These are phyloP conservation scores for Singerocomus inundabilis DNA, from an alignment of 1,284 basidiomycete genomes.

Conservation along the genomic window DNA sequence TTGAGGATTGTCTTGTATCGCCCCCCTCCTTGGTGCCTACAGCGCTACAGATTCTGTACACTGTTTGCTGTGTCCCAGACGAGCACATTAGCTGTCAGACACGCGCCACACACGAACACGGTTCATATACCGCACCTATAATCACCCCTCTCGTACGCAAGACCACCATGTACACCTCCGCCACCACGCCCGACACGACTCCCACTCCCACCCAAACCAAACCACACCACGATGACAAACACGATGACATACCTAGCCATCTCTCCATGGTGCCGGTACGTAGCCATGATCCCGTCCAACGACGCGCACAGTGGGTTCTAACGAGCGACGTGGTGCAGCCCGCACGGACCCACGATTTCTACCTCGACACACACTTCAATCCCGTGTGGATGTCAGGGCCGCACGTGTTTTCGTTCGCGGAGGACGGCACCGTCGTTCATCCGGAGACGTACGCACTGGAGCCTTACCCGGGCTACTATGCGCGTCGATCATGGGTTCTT, in stretches of 20 bases:
- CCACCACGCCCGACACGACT: not conserved
- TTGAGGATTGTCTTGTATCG: not conserved
- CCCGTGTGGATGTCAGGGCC: constrained; percentile 22
- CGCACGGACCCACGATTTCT: constrained; percentile 13
- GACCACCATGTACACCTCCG: not conserved
- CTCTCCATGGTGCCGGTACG: not conserved
- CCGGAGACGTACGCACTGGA: constrained; percentile 3
- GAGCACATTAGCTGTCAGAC: not conserved
- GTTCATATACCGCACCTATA: not conserved
- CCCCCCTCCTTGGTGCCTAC: not conserved
- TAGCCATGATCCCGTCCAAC: not conserved
- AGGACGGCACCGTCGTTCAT: constrained; percentile 12
- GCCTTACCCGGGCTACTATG: constrained; percentile 12
- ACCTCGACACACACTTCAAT: constrained; percentile 23
- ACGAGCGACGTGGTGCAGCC: not conserved
- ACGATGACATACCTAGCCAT: not conserved
- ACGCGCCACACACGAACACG: not conserved
- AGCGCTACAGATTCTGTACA: not conserved
- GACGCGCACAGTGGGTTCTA: not conserved
- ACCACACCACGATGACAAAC: not conserved
- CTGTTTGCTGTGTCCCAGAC: not conserved
- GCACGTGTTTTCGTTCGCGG: constrained; percentile 18
- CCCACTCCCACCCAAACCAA: not conserved
- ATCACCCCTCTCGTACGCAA: not conserved
- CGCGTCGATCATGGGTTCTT: not conserved